Percentiles rank a stretch among this genome's conserved stretches.
These are phyloP conservation scores for Phlebopus sp. DNA, from an alignment of 1,284 basidiomycete genomes.

Conservation along the genomic window DNA sequence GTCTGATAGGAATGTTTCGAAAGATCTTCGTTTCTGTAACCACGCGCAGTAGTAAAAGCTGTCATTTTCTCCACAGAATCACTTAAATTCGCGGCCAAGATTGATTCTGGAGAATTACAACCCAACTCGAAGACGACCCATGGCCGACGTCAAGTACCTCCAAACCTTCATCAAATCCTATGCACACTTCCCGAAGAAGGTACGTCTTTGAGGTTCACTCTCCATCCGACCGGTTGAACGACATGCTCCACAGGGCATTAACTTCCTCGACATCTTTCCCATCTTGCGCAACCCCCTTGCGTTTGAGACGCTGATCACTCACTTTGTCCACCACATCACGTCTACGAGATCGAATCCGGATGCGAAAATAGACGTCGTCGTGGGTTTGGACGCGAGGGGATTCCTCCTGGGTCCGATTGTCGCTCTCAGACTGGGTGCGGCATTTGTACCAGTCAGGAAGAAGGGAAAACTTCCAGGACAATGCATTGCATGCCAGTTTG, in stretches of 20 bases:
- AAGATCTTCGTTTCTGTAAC: constrained; percentile 6
- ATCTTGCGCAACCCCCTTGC: constrained; percentile 80
- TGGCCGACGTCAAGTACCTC: constrained; percentile 79
- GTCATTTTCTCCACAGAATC: neutral
- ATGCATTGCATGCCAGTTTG: constrained; percentile 76
- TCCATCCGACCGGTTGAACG: constrained; percentile 1
- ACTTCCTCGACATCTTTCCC: constrained; percentile 90
- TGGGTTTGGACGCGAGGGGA: constrained; percentile 94
- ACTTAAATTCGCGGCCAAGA: neutral
- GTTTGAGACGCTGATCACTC: constrained; percentile 90
- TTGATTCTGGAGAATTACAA: neutral
- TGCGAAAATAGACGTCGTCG: constrained; percentile 90
- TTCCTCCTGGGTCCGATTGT: constrained; percentile 95
- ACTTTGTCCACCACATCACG: constrained; percentile 85
- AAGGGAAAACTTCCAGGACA: constrained; percentile 91
- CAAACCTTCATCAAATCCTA: constrained; percentile 66
- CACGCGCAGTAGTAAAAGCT: constrained; percentile 1
- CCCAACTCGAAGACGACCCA: constrained; percentile 25
- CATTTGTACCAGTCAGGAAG: constrained; percentile 97
- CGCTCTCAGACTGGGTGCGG: constrained; percentile 87
- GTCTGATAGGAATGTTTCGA: neutral
- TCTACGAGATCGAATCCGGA: constrained; percentile 67
- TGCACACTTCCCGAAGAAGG: constrained; percentile 88
- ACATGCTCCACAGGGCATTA: constrained; percentile 55
- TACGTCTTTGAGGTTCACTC: constrained; percentile 30